Evolutionary conservation across 495 filamentous ascomycete species (phyloP).

Genomic region (Lasiosphaeriaceae sp.): DNA sequence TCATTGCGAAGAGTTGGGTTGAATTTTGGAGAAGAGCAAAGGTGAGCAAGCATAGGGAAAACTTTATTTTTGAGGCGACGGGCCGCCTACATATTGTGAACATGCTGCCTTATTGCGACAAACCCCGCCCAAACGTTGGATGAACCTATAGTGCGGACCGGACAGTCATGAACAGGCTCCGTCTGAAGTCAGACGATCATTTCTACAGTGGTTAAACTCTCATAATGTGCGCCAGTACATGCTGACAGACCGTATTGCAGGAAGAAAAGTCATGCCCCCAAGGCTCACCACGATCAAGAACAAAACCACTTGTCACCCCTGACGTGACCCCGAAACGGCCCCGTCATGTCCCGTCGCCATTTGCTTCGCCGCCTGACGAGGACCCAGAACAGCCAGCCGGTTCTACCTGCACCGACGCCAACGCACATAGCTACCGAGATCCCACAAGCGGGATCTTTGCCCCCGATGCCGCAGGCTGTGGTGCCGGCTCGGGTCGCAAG

Average conservation of each 20-base stretch:
- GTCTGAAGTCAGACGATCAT: too few relatives aligned
- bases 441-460: not conserved
- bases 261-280: not conserved
- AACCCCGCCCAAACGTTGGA: too few relatives aligned
- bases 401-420: conserved; percentile 17
- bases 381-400: conserved; percentile 13
- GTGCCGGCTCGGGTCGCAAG: conserved; percentile 2
- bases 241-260: conserved; percentile 11
- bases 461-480: not conserved
- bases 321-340: conserved; percentile 15
- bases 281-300: not conserved
- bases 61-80: too few relatives aligned
- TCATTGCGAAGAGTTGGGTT: conserved; percentile 34
- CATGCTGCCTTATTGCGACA: too few relatives aligned
- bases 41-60: conserved; percentile 18
- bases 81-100: too few relatives aligned
- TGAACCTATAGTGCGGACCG: too few relatives aligned
- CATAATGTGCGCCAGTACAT: not conserved
- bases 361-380: not conserved
- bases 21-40: conserved; percentile 14
- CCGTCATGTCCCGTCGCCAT: conserved; percentile 1
- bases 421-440: conserved; percentile 11
- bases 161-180: too few relatives aligned
- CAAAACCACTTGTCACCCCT: conserved; percentile 13
- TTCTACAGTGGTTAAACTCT: too few relatives aligned